phyloP scores from a whole-genome alignment of 2,329 filamentous ascomycete genomes.

The Penicillium sp. region DNA sequence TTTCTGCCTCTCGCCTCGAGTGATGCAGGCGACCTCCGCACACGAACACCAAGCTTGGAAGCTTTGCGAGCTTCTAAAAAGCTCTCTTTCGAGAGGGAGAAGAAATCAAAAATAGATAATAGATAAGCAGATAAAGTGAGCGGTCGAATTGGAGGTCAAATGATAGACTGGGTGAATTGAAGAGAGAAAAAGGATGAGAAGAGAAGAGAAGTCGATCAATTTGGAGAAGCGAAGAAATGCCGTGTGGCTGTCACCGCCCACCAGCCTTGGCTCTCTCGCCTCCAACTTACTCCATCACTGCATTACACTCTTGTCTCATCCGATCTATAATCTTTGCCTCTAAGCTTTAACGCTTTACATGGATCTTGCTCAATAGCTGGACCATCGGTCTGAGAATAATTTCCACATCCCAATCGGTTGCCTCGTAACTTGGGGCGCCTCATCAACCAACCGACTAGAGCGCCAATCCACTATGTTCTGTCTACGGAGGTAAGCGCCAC shows the following conservation, averaged over 20 bases:
- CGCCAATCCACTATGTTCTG: constrained; percentile 66
- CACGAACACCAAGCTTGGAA: constrained; percentile 34
- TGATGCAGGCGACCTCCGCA: constrained; percentile 33
- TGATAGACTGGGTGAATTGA: constrained; percentile 24
- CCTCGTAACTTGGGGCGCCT: too few relatives aligned
- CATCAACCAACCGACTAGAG: too few relatives aligned
- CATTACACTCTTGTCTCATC: too few relatives aligned
- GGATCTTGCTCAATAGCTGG: background rate
- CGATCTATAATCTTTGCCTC: too few relatives aligned
- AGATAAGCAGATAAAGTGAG: constrained; percentile 19
- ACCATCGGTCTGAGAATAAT: background rate
- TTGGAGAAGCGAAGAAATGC: constrained; percentile 17
- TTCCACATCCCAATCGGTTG: too few relatives aligned
- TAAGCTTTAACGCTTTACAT: background rate
- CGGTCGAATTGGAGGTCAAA: constrained; percentile 22
- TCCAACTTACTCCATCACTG: background rate
- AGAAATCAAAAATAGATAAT: constrained; percentile 17
- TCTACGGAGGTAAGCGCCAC: constrained; percentile 61
- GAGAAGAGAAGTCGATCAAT: constrained; percentile 25
- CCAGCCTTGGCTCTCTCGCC: too few relatives aligned
- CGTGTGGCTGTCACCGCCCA: background rate
- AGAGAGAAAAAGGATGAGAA: constrained; percentile 15
- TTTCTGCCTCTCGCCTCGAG: constrained; percentile 46
- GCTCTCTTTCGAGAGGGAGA: constrained; percentile 39
- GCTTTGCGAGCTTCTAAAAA: constrained; percentile 30